Evolutionary conservation across 2,329 filamentous ascomycete genomes (phyloP).

Genomic region (Penicillium sp.): DNA sequence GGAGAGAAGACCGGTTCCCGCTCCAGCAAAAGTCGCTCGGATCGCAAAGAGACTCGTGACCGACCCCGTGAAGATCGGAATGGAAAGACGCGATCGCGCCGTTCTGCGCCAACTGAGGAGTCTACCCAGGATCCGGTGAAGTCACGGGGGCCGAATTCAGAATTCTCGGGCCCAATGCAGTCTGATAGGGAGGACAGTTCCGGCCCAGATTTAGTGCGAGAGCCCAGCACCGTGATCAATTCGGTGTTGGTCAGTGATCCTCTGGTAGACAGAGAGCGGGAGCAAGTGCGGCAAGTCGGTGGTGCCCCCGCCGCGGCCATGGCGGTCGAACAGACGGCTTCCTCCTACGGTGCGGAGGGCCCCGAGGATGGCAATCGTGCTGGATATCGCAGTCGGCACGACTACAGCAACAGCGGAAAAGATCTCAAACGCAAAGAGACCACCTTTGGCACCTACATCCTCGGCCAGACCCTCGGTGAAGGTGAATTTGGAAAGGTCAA

Average conservation of each 20-base stretch:
- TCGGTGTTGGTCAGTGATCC: slow-evolving; percentile 71
- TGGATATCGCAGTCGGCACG: slow-evolving; percentile 46
- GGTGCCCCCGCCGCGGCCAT: slow-evolving; percentile 44
- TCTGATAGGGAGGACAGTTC: slow-evolving; percentile 50
- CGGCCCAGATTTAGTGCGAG: slow-evolving; percentile 59
- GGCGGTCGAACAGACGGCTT: slow-evolving; percentile 41
- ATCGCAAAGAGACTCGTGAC: slow-evolving; percentile 33
- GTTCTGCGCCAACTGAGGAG: slow-evolving; percentile 37
- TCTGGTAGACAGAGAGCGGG: slow-evolving; percentile 64
- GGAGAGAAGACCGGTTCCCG: slow-evolving; percentile 38
- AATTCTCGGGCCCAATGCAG: slow-evolving; percentile 28
- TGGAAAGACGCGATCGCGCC: slow-evolving; percentile 34
- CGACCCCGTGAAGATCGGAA: slow-evolving; percentile 36
- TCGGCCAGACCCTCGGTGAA: slow-evolving; percentile 93
- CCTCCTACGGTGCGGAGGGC: slow-evolving; percentile 47
- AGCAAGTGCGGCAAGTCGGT: slow-evolving; percentile 63
- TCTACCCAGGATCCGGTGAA: slow-evolving; percentile 34
- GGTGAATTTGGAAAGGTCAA: slow-evolving; percentile 99
- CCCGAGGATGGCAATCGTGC: slow-evolving; percentile 40
- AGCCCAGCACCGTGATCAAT: slow-evolving; percentile 73
- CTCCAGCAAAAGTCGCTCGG: slow-evolving; percentile 33
- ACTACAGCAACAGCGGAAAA: slow-evolving; percentile 50
- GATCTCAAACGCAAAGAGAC: slow-evolving; percentile 68
- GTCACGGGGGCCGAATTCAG: slow-evolving; percentile 25
- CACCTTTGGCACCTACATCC: slow-evolving; percentile 90